Evolutionary conservation across 306 rosid species (phyloP).

Genomic region (Canavalia ensiformis): DNA sequence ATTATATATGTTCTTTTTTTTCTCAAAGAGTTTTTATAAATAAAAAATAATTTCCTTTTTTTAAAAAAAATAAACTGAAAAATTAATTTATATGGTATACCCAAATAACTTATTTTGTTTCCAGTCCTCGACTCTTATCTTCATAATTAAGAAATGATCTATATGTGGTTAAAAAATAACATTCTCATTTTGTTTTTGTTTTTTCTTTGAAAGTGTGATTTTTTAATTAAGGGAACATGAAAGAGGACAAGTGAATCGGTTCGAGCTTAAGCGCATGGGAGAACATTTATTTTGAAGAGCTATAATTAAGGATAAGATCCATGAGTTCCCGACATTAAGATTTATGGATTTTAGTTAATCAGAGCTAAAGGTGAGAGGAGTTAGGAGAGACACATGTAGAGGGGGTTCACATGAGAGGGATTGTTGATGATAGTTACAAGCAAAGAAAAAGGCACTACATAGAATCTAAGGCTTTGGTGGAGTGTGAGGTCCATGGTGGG

Average conservation of each 20-base stretch:
- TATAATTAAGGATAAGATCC: conserved; percentile 32
- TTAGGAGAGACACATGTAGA: not conserved
- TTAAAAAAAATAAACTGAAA: not conserved
- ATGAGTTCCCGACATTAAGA: not conserved
- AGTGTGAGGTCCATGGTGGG: conserved; percentile 26
- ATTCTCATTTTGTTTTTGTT: not conserved
- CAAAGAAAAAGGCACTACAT: not conserved
- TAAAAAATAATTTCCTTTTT: not conserved
- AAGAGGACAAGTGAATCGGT: not conserved
- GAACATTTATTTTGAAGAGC: not conserved
- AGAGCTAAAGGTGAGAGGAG: not conserved
- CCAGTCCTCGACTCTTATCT: not conserved
- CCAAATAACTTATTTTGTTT: not conserved
- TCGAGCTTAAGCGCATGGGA: not conserved
- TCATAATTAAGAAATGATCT: not conserved
- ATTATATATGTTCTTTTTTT: too few relatives aligned
- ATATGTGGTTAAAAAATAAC: not conserved
- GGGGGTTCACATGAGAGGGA: not conserved
- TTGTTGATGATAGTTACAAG: not conserved
- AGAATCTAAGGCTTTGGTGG: conserved; percentile 47
- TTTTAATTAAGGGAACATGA: not conserved
- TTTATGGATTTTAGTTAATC: not conserved
- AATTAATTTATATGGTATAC: not conserved
- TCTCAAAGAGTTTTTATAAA: not conserved
- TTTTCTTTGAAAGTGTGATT: not conserved